Evolutionary conservation across 106 monocot species (phyloP).

Genomic region (Ottelia alismoides): DNA sequence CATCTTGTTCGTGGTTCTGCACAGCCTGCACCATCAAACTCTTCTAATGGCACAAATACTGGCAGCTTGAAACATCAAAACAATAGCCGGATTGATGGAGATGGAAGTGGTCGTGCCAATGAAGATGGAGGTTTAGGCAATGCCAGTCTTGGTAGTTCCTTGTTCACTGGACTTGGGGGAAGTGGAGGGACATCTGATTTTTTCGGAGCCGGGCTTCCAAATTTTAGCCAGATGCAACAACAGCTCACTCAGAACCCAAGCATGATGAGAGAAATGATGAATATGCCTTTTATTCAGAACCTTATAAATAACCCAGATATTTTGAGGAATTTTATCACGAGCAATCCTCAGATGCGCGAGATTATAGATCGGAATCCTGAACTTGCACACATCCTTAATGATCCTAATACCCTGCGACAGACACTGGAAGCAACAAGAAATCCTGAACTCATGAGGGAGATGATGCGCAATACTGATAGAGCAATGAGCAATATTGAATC

Average conservation of each 20-base stretch:
- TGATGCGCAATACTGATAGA: constrained; percentile 97
- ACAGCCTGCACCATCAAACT: constrained; percentile 10
- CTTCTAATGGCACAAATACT: constrained; percentile 18
- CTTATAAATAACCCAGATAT: constrained; percentile 88
- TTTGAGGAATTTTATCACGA: constrained; percentile 82
- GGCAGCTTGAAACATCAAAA: constrained; percentile 15
- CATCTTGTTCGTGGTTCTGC: constrained; percentile 83
- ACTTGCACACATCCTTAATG: constrained; percentile 87
- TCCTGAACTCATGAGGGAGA: constrained; percentile 96
- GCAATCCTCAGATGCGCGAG: constrained; percentile 94
- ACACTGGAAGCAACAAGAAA: constrained; percentile 91
- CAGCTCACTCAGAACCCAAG: constrained; percentile 79
- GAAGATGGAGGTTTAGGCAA: constrained; percentile 21
- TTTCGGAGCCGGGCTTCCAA: constrained; percentile 53
- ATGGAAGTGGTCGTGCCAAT: constrained; percentile 10
- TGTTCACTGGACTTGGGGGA: constrained; percentile 46
- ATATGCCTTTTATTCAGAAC: constrained; percentile 68
- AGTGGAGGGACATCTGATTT: constrained; percentile 23
- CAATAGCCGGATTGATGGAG: background rate
- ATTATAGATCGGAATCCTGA: constrained; percentile 91
- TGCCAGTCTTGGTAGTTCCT: constrained; percentile 25
- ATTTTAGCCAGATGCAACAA: constrained; percentile 70
- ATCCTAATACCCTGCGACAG: constrained; percentile 74
- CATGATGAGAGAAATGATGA: constrained; percentile 91
- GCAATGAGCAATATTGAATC: constrained; percentile 99